These are phyloP conservation scores for Fusarium humuli DNA, from an alignment of 2,329 filamentous ascomycete species.

Conservation along the genomic window DNA sequence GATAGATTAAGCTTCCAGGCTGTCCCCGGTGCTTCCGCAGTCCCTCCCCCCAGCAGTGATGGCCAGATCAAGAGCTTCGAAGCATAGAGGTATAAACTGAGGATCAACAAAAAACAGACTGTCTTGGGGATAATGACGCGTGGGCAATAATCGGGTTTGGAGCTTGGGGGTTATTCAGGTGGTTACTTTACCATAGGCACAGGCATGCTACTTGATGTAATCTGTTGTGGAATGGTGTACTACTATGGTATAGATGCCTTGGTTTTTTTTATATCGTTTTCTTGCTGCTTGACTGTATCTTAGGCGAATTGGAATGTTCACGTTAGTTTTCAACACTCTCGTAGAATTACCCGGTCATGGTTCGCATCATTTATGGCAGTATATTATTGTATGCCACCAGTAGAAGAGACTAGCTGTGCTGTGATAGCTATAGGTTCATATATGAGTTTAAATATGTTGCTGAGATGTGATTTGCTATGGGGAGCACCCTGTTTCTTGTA, in stretches of 20 bases:
- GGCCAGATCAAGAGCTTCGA: conserved; percentile 70
- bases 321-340: neutral
- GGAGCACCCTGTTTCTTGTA: no score
- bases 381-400: neutral
- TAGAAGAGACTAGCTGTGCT: no score
- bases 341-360: neutral
- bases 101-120: neutral
- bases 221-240: conserved; percentile 31
- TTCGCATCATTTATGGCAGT: neutral
- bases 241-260: conserved; percentile 39
- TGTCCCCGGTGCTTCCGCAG: conserved; percentile 55
- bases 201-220: conserved; percentile 14
- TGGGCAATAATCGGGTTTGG: conserved; percentile 31
- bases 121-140: conserved; percentile 18
- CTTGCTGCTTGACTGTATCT: conserved; percentile 19
- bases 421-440: neutral
- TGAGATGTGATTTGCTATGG: no score
- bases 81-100: conserved; percentile 52
- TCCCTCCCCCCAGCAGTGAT: conserved; percentile 67
- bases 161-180: conserved; percentile 12
- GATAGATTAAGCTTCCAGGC: conserved; percentile 67
- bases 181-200: conserved; percentile 5
- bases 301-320: conserved; percentile 36
- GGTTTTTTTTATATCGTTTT: conserved; percentile 15
- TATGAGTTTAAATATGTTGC: no score